phyloP scores from a whole-genome alignment of 1,139 yeast species.

The Hyphopichia wangnamkhiaoensis region DNA sequence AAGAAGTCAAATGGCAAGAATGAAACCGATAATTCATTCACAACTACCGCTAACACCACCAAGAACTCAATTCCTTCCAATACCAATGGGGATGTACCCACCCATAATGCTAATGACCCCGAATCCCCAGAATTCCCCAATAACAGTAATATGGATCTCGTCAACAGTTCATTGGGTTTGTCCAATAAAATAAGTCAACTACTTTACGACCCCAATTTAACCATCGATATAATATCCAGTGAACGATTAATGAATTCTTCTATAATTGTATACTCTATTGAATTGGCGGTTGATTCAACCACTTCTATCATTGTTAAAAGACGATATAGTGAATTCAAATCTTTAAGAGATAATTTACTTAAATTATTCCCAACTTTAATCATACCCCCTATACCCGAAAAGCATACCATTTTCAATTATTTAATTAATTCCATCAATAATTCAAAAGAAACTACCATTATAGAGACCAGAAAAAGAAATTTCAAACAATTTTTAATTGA shows the following conservation, averaged over 20 bases:
- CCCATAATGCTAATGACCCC: neutral
- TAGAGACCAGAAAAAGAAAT: slow-evolving; percentile 44
- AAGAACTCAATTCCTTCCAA: too few species aligned
- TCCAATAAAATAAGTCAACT: slow-evolving; percentile 37
- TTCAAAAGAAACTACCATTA: slow-evolving; percentile 37
- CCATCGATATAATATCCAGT: slow-evolving; percentile 34
- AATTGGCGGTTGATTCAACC: slow-evolving; percentile 18
- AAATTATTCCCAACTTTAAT: slow-evolving; percentile 51
- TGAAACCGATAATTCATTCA: slow-evolving; percentile 1
- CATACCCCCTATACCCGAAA: slow-evolving; percentile 61
- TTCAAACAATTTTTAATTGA: slow-evolving; percentile 41
- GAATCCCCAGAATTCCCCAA: neutral
- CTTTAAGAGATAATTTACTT: slow-evolving; percentile 46
- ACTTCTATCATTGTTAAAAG: slow-evolving; percentile 41
- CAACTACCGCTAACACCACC: slow-evolving; percentile 1
- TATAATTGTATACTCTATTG: slow-evolving; percentile 43
- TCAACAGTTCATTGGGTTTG: slow-evolving; percentile 40
- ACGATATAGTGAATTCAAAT: slow-evolving; percentile 57
- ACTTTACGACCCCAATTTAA: slow-evolving; percentile 27
- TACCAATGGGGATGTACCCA: neutral
- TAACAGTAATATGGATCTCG: slow-evolving; percentile 16
- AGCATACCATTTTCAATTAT: slow-evolving; percentile 50
- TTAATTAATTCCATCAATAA: slow-evolving; percentile 42
- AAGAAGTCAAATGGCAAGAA: slow-evolving; percentile 8
- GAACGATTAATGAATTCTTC: slow-evolving; percentile 42